Percentiles rank a stretch among this genome's conserved stretches.
Evolutionary conservation across 129 eudicot species (phyloP).

Genomic region (Artemisia argyi): DNA sequence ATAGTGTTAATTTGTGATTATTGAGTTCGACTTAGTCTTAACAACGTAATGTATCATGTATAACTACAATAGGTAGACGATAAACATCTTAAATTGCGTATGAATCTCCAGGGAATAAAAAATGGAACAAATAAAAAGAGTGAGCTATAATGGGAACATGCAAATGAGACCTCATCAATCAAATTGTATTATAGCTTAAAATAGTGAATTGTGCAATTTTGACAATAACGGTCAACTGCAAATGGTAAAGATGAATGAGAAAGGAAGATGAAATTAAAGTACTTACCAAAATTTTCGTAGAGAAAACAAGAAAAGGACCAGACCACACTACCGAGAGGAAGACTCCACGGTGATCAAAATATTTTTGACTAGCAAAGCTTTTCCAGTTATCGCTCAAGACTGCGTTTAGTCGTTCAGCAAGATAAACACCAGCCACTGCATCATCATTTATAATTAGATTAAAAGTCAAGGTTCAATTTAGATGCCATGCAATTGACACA

Average conservation of each 20-base stretch:
- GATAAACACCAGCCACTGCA: constrained; percentile 92
- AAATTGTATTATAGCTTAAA: too few relatives aligned
- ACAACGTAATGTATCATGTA: not conserved
- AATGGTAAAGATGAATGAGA: not conserved
- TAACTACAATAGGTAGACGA: not conserved
- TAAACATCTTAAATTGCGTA: not conserved
- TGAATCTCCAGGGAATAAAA: not conserved
- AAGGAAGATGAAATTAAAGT: not conserved
- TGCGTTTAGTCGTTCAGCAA: constrained; percentile 78
- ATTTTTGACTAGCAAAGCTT: constrained; percentile 89
- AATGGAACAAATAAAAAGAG: not conserved
- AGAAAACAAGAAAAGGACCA: constrained; percentile 80
- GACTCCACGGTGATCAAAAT: constrained; percentile 77
- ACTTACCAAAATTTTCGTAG: constrained; percentile 80
- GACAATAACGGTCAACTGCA: too few relatives aligned
- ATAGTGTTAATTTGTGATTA: constrained; percentile 8
- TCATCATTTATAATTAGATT: constrained; percentile 2
- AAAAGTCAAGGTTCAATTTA: not conserved
- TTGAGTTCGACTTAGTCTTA: not conserved
- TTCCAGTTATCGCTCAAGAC: constrained; percentile 74
- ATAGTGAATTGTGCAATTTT: too few relatives aligned
- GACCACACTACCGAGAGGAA: constrained; percentile 95
- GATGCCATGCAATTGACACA: constrained; percentile 11
- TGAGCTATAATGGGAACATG: not conserved
- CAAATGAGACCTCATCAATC: not conserved